These are phyloP conservation scores for Xylaria arbuscula DNA, from an alignment of 2,329 filamentous ascomycete genomes.

Conservation along the genomic window DNA sequence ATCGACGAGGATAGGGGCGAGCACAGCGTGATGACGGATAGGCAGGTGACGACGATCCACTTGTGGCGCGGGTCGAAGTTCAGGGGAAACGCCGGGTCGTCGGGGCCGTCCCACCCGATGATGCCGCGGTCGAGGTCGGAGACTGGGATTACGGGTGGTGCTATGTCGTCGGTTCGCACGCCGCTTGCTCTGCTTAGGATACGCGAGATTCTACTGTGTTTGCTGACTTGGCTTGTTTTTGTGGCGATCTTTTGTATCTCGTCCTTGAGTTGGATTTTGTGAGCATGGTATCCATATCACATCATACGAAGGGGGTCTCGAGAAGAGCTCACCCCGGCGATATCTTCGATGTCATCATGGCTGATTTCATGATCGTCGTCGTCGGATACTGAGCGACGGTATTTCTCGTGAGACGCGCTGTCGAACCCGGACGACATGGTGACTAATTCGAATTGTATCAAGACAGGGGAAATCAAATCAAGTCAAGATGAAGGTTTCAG, in stretches of 20 bases:
- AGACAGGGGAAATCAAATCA: neutral
- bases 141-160: slow-evolving; percentile 55
- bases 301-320: neutral
- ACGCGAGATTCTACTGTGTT: slow-evolving; percentile 41
- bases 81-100: slow-evolving; percentile 68
- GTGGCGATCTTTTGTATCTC: slow-evolving; percentile 36
- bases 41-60: slow-evolving; percentile 66
- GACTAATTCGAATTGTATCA: neutral
- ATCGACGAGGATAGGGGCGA: slow-evolving; percentile 74
- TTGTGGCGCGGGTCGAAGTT: slow-evolving; percentile 67
- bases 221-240: slow-evolving; percentile 27
- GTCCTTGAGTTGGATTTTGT: slow-evolving; percentile 20
- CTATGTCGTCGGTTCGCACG: slow-evolving; percentile 48
- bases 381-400: slow-evolving; percentile 28
- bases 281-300: slow-evolving; percentile 1
- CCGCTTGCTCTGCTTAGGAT: slow-evolving; percentile 43
- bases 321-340: slow-evolving; percentile 21
- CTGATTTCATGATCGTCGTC: slow-evolving; percentile 20
- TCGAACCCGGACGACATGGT: slow-evolving; percentile 20
- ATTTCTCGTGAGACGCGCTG: slow-evolving; percentile 23
- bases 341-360: slow-evolving; percentile 30
- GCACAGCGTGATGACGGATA: slow-evolving; percentile 72
- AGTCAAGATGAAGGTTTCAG: neutral
- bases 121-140: slow-evolving; percentile 64
- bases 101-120: slow-evolving; percentile 69